Percentiles rank a stretch among this genome's conserved stretches.
These are phyloP conservation scores for Cladophialophora chaetospira DNA, from an alignment of 2,329 filamentous ascomycete species.

Conservation along the genomic window DNA sequence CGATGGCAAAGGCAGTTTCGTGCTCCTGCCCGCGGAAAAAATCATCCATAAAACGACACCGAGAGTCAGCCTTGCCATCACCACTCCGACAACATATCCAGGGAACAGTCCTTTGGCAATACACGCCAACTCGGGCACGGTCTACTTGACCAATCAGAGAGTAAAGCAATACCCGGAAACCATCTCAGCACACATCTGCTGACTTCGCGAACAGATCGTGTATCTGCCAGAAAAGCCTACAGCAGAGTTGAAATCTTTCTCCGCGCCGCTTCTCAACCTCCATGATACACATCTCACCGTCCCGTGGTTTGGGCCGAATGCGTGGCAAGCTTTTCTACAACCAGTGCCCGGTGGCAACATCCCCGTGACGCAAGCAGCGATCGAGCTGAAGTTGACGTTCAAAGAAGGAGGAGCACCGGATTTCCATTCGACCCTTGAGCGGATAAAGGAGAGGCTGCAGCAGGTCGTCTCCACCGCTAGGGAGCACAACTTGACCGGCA, in stretches of 20 bases:
- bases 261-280: conserved; percentile 81
- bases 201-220: conserved; percentile 64
- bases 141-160: conserved; percentile 82
- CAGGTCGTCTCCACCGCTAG: conserved; percentile 76
- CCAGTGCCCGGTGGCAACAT: conserved; percentile 84
- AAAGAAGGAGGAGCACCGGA: conserved; percentile 94
- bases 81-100: conserved; percentile 67
- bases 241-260: conserved; percentile 77
- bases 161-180: conserved; percentile 52
- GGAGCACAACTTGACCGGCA: conserved; percentile 56
- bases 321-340: conserved; percentile 78
- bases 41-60: conserved; percentile 78
- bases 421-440: conserved; percentile 79
- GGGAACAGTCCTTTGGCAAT: conserved; percentile 66
- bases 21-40: conserved; percentile 81
- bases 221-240: conserved; percentile 77
- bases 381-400: conserved; percentile 85
- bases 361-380: conserved; percentile 68
- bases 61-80: conserved; percentile 74
- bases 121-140: conserved; percentile 72
- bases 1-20: conserved; percentile 69
- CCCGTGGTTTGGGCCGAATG: conserved; percentile 90
- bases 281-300: conserved; percentile 83
- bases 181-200: conserved; percentile 12
- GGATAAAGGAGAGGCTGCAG: conserved; percentile 78